Conservation (phyloP, 768 basidiomycete species). For the Hortiboletus campestris region DNA sequence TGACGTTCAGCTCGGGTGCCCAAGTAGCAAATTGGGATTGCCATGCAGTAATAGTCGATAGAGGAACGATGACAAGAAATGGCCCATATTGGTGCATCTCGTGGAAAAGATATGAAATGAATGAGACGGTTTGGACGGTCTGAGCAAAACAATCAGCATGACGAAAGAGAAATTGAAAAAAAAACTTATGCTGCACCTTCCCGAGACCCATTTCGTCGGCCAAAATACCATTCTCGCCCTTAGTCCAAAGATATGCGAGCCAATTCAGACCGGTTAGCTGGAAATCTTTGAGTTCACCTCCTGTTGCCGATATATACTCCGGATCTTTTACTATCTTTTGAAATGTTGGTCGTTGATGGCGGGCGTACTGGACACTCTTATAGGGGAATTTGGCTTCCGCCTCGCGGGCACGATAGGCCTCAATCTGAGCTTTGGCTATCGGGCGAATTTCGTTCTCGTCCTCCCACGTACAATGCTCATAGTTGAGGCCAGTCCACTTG, state of each 20-base stretch:
- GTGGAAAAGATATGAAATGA: constrained; percentile 94
- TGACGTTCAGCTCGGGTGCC: constrained; percentile 96
- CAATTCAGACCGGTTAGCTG: constrained; percentile 98
- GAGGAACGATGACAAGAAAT: constrained; percentile 94
- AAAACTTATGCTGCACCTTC: constrained; percentile 52
- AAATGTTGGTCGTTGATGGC: constrained; percentile 72
- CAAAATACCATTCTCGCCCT: constrained; percentile 93
- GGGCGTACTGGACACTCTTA: constrained; percentile 70
- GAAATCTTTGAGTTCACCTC: constrained; percentile 93
- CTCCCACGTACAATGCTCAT: constrained; percentile 97
- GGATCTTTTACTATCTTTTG: constrained; percentile 86
- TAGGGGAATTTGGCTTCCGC: constrained; percentile 79
- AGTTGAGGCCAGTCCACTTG: constrained; percentile 95
- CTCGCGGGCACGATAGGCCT: constrained; percentile 75
- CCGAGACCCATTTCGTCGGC: constrained; percentile 99
- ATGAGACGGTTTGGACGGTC: constrained; percentile 95
- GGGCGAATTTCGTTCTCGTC: constrained; percentile 72
- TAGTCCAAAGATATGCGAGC: constrained; percentile 95
- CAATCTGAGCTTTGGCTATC: constrained; percentile 76
- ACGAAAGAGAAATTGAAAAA: constrained; percentile 1
- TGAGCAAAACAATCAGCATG: constrained; percentile 30
- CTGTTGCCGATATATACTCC: constrained; percentile 72
- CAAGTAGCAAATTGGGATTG: constrained; percentile 91
- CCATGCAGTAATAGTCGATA: constrained; percentile 98
- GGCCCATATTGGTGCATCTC: constrained; percentile 91